A percentile compares a stretch with the other conserved stretches of the same genome.
These are phyloP conservation scores for Mrakia hoshinonis DNA, from an alignment of 768 basidiomycete genomes.

Conservation along the genomic window DNA sequence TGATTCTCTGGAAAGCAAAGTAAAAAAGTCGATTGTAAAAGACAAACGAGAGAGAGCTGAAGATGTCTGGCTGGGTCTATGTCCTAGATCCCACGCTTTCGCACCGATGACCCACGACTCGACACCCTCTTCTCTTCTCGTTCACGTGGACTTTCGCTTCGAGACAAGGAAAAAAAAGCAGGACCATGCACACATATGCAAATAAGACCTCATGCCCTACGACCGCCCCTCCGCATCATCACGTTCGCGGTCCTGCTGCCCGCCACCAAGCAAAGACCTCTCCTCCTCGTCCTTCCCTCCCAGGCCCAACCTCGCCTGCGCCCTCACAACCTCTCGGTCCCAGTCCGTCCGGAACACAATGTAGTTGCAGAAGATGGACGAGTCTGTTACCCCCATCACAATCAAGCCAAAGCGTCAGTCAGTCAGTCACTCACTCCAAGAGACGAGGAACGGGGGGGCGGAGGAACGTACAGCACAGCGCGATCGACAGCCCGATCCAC, in stretches of 20 bases:
- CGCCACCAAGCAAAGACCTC: neutral
- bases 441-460: no score
- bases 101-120: no score
- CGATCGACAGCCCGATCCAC: constrained; percentile 60
- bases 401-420: neutral
- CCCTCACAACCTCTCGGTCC: constrained; percentile 12
- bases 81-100: no score
- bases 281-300: constrained; percentile 9
- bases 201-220: no score
- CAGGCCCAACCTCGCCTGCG: neutral
- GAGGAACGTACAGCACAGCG: constrained; percentile 3
- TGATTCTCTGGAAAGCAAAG: neutral
- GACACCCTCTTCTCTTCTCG: no score
- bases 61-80: no score
- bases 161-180: no score
- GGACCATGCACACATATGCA: no score
- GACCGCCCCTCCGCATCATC: neutral
- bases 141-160: no score
- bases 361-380: constrained; percentile 4
- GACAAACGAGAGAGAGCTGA: no score
- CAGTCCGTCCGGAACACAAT: constrained; percentile 18
- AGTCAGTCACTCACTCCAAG: no score
- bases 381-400: neutral
- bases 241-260: neutral
- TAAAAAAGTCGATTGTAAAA: no score